A percentile compares a stretch with the other conserved stretches of the same genome.
Conservation (phyloP, 768 basidiomycete species). For the Sutorius australiensis region DNA sequence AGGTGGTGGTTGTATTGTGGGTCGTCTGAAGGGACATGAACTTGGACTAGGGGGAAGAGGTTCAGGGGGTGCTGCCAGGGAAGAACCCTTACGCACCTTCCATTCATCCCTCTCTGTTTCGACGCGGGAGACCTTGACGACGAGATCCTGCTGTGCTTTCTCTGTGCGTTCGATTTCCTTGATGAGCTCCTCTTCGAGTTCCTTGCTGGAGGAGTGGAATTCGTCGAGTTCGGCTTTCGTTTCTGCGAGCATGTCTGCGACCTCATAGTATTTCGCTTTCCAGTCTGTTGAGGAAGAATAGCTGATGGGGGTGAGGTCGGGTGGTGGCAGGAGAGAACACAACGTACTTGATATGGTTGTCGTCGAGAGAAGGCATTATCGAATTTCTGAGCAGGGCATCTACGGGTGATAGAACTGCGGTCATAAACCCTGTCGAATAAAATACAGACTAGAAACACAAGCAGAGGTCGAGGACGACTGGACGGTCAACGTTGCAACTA, state of each 20-base stretch:
- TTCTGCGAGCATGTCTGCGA: conserved; percentile 79
- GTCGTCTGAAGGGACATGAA: conserved; percentile 86
- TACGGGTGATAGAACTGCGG: conserved; percentile 59
- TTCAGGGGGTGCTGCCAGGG: neutral
- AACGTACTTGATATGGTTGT: conserved; percentile 58
- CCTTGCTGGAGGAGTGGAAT: conserved; percentile 83
- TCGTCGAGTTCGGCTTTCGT: conserved; percentile 84
- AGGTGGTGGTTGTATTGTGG: conserved; percentile 86
- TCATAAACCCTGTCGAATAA: conserved; percentile 39
- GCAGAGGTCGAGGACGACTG: neutral
- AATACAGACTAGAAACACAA: conserved; percentile 23
- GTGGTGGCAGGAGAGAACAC: conserved; percentile 9
- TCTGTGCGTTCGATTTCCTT: conserved; percentile 85
- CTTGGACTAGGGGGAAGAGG: conserved; percentile 50
- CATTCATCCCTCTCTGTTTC: conserved; percentile 83
- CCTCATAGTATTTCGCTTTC: conserved; percentile 77
- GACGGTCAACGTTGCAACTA: conserved; percentile 11
- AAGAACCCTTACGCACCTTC: conserved; percentile 61
- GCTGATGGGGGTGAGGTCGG: conserved; percentile 34
- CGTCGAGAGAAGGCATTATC: conserved; percentile 58
- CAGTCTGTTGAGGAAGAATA: conserved; percentile 64
- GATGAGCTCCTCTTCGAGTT: conserved; percentile 91
- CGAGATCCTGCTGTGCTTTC: conserved; percentile 77
- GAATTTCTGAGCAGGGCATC: conserved; percentile 58
- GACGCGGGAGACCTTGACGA: conserved; percentile 63